These are phyloP conservation scores for Chenopodium formosanum DNA, from an alignment of 148 eudicot genomes.

Conservation along the genomic window DNA sequence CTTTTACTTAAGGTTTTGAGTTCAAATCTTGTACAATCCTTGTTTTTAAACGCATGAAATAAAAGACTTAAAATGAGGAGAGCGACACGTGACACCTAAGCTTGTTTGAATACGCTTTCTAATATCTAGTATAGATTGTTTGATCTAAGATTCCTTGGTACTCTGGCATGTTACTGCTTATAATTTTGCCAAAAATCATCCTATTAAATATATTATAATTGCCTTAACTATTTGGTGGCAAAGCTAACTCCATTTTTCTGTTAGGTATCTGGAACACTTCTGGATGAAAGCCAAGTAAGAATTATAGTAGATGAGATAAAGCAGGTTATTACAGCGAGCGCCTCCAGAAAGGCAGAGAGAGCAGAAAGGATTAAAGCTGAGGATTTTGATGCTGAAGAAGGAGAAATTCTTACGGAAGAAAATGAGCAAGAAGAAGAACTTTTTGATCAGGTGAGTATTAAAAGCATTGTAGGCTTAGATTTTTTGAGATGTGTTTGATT, in stretches of 20 bases:
- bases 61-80: too few relatives aligned
- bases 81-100: too few relatives aligned
- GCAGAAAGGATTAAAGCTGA: constrained; percentile 43
- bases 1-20: too few relatives aligned
- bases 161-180: background rate
- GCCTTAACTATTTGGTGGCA: background rate
- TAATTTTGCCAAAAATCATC: background rate
- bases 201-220: background rate
- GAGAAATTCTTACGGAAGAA: constrained; percentile 44
- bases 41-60: too few relatives aligned
- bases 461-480: background rate
- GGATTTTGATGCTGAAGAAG: constrained; percentile 44
- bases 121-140: background rate
- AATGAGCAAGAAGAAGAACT: constrained; percentile 53
- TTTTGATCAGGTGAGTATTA: constrained; percentile 37
- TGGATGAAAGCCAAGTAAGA: constrained; percentile 42
- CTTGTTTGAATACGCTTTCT: too few relatives aligned
- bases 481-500: background rate
- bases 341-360: constrained; percentile 38
- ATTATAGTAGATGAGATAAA: constrained; percentile 38
- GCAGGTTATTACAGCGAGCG: constrained; percentile 37
- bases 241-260: constrained; percentile 7
- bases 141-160: background rate
- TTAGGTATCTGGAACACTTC: constrained; percentile 39
- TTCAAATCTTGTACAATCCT: too few relatives aligned